Evolutionary conservation across 108 stramenopile genomes (phyloP), one percentile per base, ranked within the genome.

Genomic region (Mediolabrus comicus): DNA sequence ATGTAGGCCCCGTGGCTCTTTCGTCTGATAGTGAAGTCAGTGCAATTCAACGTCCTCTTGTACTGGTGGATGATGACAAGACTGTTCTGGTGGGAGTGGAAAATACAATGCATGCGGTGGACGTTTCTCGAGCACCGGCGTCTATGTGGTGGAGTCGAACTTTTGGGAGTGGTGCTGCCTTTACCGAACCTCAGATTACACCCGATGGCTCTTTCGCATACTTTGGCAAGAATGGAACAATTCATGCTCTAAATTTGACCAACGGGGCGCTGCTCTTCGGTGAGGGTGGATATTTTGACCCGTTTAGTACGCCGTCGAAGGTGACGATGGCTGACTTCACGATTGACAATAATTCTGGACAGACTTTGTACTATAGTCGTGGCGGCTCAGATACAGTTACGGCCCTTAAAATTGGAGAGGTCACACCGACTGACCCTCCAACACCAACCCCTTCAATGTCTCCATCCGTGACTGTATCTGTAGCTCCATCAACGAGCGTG

Each of bases 241-340:
- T 56, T 3, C 55, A 56, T 56, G 55, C 55, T 1, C 3, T 56
- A 4, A 29, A 56, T 16, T 28, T 56, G 55, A 29, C 3, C 19
- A 22, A n/a, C 55, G 24, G 24, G 4, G 1, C 55, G 19, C 19
- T 28, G 27, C 55, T 56, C 4, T 56, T 11, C 12, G 39, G 55
- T 14, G 55, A 27, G 55, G 55, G 17, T 43, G 55, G 55, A 56
- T 56, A 56, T 22, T 17, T 56, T n/a, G 31, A 56, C 19, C 55
- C 55, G 0, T 56, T 31, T 22, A 56, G 55, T 31, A 19, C 55
- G 0, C 3, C 4, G 55, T 28, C 31, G 31, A 14, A 56, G n/a
- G 24, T 56, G 14, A 28, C 31, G 14, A 56, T 56, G 55, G 55
- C 55, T 56, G 55, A 56, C 7, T 56, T 56, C 19, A 24, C 55